phyloP scores from a whole-genome alignment of 441 rosid genomes.

The Aquilaria agallochum region DNA sequence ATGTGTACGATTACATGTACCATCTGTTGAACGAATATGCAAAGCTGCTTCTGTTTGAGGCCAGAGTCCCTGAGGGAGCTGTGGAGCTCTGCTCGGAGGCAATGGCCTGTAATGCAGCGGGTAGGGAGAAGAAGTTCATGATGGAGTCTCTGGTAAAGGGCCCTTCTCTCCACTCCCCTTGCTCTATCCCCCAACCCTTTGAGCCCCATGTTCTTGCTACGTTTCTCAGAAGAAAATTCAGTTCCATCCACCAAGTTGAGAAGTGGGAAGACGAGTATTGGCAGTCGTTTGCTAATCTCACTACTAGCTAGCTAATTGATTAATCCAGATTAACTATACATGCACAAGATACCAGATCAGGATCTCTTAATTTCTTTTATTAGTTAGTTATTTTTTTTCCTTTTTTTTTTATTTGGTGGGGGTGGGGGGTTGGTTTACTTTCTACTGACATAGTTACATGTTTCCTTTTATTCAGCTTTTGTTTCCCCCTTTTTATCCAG shows the following conservation, averaged over 20 bases:
- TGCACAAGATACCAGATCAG: too few species aligned
- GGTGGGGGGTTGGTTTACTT: too few species aligned
- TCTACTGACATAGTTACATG: too few species aligned
- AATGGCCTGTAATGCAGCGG: constrained; percentile 47
- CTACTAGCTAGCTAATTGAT: not conserved
- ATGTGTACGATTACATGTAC: constrained; percentile 71
- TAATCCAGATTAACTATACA: too few species aligned
- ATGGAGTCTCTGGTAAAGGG: constrained; percentile 46
- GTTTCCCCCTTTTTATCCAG: too few species aligned
- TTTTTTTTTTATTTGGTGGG: too few species aligned
- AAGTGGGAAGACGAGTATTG: constrained; percentile 56
- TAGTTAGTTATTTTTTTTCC: too few species aligned
- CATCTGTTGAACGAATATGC: constrained; percentile 71
- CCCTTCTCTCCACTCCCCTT: constrained; percentile 40
- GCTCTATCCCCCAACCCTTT: constrained; percentile 58
- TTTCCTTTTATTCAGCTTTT: too few species aligned
- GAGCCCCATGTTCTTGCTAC: constrained; percentile 29
- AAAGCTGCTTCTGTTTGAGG: constrained; percentile 52
- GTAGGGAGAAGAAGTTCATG: constrained; percentile 42
- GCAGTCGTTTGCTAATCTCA: constrained; percentile 15
- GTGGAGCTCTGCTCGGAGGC: constrained; percentile 54
- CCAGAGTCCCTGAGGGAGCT: constrained; percentile 38
- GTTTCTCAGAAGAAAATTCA: constrained; percentile 37
- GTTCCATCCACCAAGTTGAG: constrained; percentile 41
- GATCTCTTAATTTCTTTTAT: too few species aligned